These are phyloP conservation scores for Dentipellis sp. DNA, from an alignment of 768 basidiomycete species.

Conservation along the genomic window DNA sequence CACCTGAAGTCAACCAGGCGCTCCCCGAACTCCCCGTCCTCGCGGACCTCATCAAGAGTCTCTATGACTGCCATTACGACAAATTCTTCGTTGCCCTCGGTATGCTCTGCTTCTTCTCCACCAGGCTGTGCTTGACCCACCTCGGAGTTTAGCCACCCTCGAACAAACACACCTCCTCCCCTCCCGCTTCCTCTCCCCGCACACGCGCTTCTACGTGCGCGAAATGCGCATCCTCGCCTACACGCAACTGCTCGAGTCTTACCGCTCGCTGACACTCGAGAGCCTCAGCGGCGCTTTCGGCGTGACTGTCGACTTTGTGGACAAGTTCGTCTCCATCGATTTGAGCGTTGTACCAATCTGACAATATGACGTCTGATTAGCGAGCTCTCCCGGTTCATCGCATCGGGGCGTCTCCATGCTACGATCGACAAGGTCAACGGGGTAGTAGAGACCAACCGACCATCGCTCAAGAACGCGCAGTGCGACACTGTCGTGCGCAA, in stretches of 20 bases:
- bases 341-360: neutral
- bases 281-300: constrained; percentile 84
- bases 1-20: constrained; percentile 83
- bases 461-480: constrained; percentile 69
- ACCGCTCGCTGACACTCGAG: constrained; percentile 81
- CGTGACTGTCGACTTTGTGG: constrained; percentile 80
- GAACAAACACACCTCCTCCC: constrained; percentile 85
- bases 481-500: constrained; percentile 92
- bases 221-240: constrained; percentile 97
- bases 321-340: constrained; percentile 39
- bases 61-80: constrained; percentile 92
- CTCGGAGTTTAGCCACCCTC: constrained; percentile 53
- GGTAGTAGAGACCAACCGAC: constrained; percentile 84
- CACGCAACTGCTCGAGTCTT: constrained; percentile 83
- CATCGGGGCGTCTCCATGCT: constrained; percentile 74
- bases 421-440: constrained; percentile 94
- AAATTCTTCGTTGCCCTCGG: constrained; percentile 90
- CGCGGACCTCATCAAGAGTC: constrained; percentile 72
- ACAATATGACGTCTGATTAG: constrained; percentile 27
- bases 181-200: constrained; percentile 76
- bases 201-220: constrained; percentile 83
- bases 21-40: constrained; percentile 78
- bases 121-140: constrained; percentile 1
- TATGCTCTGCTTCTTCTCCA: constrained; percentile 22
- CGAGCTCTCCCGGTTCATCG: constrained; percentile 89